Evolutionary conservation across 192 early-diverging fungal species (phyloP).

Genomic region (Coemansia sp.): DNA sequence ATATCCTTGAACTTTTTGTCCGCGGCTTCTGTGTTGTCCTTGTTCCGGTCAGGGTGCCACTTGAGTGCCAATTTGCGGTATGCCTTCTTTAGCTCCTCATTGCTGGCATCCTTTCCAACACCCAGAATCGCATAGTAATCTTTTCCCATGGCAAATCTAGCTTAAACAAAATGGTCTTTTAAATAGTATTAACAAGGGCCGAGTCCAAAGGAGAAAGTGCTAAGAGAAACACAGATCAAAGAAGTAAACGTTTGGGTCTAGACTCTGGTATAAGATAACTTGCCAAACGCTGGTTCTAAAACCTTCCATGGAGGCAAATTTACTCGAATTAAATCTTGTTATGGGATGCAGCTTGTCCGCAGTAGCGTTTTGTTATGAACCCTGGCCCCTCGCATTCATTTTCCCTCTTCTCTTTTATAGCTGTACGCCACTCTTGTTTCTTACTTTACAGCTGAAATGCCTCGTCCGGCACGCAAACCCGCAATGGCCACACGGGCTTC

Average conservation of each 20-base stretch:
- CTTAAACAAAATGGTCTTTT: background rate
- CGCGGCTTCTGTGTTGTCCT: constrained; percentile 25
- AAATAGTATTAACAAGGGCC: no score
- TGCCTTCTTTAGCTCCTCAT: constrained; percentile 80
- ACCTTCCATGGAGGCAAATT: no score
- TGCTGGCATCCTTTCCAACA: constrained; percentile 68
- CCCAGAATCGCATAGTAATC: constrained; percentile 96
- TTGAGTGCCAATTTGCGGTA: constrained; percentile 67
- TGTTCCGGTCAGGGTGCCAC: constrained; percentile 57
- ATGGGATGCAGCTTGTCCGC: no score
- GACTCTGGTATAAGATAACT: background rate
- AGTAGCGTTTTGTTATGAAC: no score
- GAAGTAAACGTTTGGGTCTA: background rate
- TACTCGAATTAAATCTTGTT: no score
- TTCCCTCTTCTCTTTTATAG: no score
- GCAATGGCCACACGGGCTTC: background rate
- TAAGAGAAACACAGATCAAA: constrained; percentile 4
- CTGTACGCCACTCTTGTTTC: background rate
- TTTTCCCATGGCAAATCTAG: constrained; percentile 62
- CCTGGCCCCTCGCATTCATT: no score
- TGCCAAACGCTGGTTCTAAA: no score
- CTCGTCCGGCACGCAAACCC: constrained; percentile 9
- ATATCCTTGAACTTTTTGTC: constrained; percentile 91
- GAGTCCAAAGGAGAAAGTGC: background rate
- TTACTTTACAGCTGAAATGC: background rate